Base-by-base conservation (phyloP, 352 stramenopile genomes). In the Thalassiosira hispida region DNA sequence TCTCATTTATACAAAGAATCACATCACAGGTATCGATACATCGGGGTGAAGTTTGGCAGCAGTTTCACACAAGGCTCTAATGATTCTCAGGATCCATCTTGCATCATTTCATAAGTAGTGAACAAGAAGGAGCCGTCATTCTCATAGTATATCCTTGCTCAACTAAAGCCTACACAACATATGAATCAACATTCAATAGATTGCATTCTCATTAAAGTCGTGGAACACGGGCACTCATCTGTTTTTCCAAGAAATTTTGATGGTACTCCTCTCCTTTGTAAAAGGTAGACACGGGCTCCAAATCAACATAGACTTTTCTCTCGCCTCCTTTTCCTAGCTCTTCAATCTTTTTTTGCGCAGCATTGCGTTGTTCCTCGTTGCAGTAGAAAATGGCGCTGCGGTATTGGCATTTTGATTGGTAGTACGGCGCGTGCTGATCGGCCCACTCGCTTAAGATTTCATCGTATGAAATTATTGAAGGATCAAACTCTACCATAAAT, bases 181-280 rank as follows among this genome's bases (percentile, higher is more conserved):
- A 42, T 22, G 44, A 20, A 47, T 20, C 20, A 49, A n/a, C 22
- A 65, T 51, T 44, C 5, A 53, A 20, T 8, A 55, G 31, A 66
- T 40, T 40, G 40, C 8, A 42, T 18, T 23, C 2, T 57, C 49
- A 31, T 57, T 65, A 77, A 56, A 77, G 65, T 57, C 12, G 44
- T 31, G 59, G 59, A 63, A 47, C 22, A 42, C 59, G 47, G 16
- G 68, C 60, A 42, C 70, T 53, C 55, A 31, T 65, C 46, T 70
- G 63, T 38, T 80, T 80, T 18, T 80, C 75, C 22, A 90, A 60
- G 47, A 85, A 92, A 27, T 90, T 67, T 63, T 92, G 87, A 56
- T 92, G 87, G 66, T 92, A 92, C 46, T 92, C 84, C 57, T 92
- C 87, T 23, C 81, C 87, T 53, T 56, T 67, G 57, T 89, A 92